Evolutionary conservation across 1,284 basidiomycete species (phyloP).

Genomic region (Ceratobasidium sp.): DNA sequence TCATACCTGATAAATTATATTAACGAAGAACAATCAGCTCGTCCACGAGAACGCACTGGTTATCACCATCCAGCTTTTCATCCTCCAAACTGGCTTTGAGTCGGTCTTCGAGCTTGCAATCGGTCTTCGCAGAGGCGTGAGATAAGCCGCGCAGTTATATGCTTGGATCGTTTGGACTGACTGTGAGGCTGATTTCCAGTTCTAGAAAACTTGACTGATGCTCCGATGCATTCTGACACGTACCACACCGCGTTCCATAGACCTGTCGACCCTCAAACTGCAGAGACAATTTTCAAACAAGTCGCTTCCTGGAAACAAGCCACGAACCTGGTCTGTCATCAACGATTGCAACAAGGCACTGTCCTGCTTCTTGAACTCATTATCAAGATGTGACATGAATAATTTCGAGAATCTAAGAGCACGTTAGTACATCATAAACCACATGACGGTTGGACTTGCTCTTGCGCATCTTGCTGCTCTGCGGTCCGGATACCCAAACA

Average conservation of each 20-base stretch:
- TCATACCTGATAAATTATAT: conserved; percentile 64
- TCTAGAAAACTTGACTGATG: conserved; percentile 76
- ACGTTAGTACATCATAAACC: conserved; percentile 27
- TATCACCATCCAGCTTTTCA: conserved; percentile 79
- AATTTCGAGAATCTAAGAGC: conserved; percentile 83
- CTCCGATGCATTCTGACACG: conserved; percentile 72
- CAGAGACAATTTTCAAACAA: conserved; percentile 1
- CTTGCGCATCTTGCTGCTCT: conserved; percentile 93
- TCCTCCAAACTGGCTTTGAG: conserved; percentile 65
- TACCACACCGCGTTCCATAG: conserved; percentile 77
- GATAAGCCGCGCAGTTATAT: neutral
- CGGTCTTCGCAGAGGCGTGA: conserved; percentile 56
- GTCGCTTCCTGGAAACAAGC: neutral
- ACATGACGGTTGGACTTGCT: conserved; percentile 61
- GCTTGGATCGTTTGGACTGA: conserved; percentile 45
- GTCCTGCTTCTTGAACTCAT: conserved; percentile 80
- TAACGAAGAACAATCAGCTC: conserved; percentile 9
- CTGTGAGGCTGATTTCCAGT: conserved; percentile 82
- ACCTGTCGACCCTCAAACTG: conserved; percentile 86
- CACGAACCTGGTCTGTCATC: conserved; percentile 68
- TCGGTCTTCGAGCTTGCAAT: conserved; percentile 73
- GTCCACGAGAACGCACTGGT: conserved; percentile 60
- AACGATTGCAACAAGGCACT: conserved; percentile 66
- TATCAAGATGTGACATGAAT: conserved; percentile 85
- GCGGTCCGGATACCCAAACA: conserved; percentile 77